Base-by-base conservation (phyloP, 129 eudicot genomes). In the Apium graveolens region DNA sequence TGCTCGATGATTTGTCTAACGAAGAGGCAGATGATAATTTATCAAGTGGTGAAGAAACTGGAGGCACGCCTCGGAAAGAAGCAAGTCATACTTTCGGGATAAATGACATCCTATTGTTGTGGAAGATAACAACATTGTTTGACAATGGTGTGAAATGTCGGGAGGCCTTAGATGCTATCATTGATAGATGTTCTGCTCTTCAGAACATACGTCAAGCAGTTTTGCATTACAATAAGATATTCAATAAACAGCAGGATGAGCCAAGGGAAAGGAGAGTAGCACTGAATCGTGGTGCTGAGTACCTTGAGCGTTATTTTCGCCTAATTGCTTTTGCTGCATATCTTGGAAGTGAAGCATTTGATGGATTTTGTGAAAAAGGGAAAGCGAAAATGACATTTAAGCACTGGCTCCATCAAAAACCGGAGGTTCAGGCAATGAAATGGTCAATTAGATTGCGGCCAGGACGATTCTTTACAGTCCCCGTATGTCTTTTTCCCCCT, bases 301-400 rank as follows among this genome's bases (percentile, higher is more conserved):
- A 91, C 84, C 87, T 94, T 83, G 98, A 94, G 81, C 97, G 98
- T 27, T 94, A 94, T 87, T 91, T 94, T 80, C 92, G 96, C 70
- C 83, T 94, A 27, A 94, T 94, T 87, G 97, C 98, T 76, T 94
- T 94, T 86, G 89, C 97, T 43, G 98, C 98, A 51, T 94, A 94
- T 87, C 93, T 94, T 81, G 98, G 98, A 81, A 94, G 98, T 80
- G 96, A 94, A 85, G 97, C 98, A 39, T 94, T 91, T 87, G 98
- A 94, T 84, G 96, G 97, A 34, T 87, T 90, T 82, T 91, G 91
- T 82, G 87, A 81, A 78, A 93, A 91, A 82, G 98, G 96, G 73
- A 86, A 83, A 78, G 80, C 75, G 32, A 89, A 75, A 84, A 87
- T 85, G 86, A 89, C 90, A 51, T 94, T 94, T 76, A 94, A 94